Evolutionary conservation across 2,329 filamentous ascomycete genomes (phyloP), one percentile per base, ranked within the genome.

Genomic region (Ceratocystis smalleyi): DNA sequence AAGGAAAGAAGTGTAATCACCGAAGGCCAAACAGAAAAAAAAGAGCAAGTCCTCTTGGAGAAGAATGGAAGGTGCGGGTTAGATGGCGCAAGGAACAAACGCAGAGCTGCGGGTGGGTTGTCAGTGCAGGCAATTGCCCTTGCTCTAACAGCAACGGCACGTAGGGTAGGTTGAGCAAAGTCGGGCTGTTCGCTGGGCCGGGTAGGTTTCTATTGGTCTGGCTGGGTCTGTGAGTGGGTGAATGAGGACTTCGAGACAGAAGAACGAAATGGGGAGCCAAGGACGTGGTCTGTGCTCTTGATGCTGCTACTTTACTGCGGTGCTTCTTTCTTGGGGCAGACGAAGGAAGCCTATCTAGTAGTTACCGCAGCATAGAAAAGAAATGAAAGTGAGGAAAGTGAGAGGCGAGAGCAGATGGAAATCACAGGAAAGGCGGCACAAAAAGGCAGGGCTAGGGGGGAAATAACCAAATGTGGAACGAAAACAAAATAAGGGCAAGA

Each of bases 321-420:
- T 27, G 47, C 19, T 57, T 47, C 43, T 51, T 51, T 51, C 47
- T 51, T 22, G 7, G 19, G 8, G 47, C 5, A 51, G 47, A 51
- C 17, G 7, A 27, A 15, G 19, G 15, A 51, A 49, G 19, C 17
- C 35, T 40, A 40, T 49, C 35, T 10, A 40, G 35, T 12, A 49
- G 19, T 19, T 49, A n/a, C 47, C n/a, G 47, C 47, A 3, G 24
- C 24, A 24, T 22, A 51, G 47, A 51, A 24, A 12, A 10, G 17
- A 19, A 49, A 49, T 12, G n/a, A 51, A 51, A 27, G 15, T 15
- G 35, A 54, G 66, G 17, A 10, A 59, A 59, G 17, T 32, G n/a
- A n/a, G 24, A 12, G 24, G 24, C 22, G 6, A 51, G 63, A 55
- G 59, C 64, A 62, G 61, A 43, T 62, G 51, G 32, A 67, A 60